Evolutionary conservation across 345 rosid species (phyloP), one percentile per base, ranked within the genome.

Genomic region (Mangifera indica): DNA sequence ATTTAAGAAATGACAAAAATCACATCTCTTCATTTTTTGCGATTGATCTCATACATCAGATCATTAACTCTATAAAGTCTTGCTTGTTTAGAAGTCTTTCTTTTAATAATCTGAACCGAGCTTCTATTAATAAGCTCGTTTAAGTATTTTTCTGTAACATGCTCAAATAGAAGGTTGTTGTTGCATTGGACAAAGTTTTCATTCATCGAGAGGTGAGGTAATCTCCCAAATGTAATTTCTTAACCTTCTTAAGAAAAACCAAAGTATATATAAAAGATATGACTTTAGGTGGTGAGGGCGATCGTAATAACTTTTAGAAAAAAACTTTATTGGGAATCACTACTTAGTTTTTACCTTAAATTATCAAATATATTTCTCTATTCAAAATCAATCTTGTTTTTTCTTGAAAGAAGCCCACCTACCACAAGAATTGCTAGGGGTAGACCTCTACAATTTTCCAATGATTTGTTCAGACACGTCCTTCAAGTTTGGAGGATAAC

Each of bases 201-300:
- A 4, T 72, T 73, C 13, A 74, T 59, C 78, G 78, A 74, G 42
- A 69, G 42, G 12, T 63, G 17, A 17, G 40, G 40, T 0, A 79
- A 44, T 55, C 62, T 67, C 32, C 21, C 56, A 18, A 34, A 2
- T 3, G 17, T 42, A 54, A 80, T 34, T 3, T 34, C 9, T 42
- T 59, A 29, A 60, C 73, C 71, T 42, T 79, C 79, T 1, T 71
- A 79, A 48, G 75, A 75, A n/a, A 66, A 29, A 11, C 82, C 15
- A 1, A 79, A 65, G 72, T 77, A 77, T 51, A 77, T 22, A 46
- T 66, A 62, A 52, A 72, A 42, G n/a, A n/a, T n/a, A n/a, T n/a
- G n/a, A n/a, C n/a, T n/a, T n/a, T n/a, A n/a, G n/a, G n/a, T n/a
- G n/a, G n/a, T n/a, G n/a, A n/a, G n/a, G n/a, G n/a, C n/a, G n/a